Conservation (phyloP, 768 basidiomycete species). For the Tricholoma terreum region DNA sequence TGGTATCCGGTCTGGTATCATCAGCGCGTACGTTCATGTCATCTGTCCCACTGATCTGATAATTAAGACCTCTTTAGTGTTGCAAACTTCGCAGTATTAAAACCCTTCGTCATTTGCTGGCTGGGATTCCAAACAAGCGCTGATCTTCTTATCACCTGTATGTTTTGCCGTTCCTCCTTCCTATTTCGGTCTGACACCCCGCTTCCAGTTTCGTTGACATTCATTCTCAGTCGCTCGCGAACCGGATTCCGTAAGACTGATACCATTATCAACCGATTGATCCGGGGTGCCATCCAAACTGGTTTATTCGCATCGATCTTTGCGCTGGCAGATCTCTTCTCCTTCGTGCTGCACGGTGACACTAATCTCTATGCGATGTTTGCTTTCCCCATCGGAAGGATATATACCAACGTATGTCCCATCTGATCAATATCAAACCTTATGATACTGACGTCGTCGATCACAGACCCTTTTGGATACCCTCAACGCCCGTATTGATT, state of each 20-base stretch:
- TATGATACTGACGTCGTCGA: neutral
- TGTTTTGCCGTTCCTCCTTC: neutral
- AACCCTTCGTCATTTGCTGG: slow-evolving; percentile 44
- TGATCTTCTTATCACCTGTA: slow-evolving; percentile 46
- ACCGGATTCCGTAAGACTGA: slow-evolving; percentile 54
- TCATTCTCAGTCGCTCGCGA: slow-evolving; percentile 37
- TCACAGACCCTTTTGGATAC: slow-evolving; percentile 43
- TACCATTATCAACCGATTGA: slow-evolving; percentile 49
- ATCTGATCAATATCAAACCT: neutral
- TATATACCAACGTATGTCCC: slow-evolving; percentile 38
- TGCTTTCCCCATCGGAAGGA: slow-evolving; percentile 27
- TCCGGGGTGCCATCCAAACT: slow-evolving; percentile 54
- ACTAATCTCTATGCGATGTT: slow-evolving; percentile 27
- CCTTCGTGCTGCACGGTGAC: slow-evolving; percentile 33
- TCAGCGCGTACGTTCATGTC: slow-evolving; percentile 32
- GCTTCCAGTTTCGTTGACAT: slow-evolving; percentile 23
- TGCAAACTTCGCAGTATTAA: slow-evolving; percentile 39
- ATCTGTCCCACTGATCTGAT: neutral
- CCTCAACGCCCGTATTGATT: slow-evolving; percentile 35
- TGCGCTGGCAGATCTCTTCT: slow-evolving; percentile 47
- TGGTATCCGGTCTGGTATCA: slow-evolving; percentile 41
- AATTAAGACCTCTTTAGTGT: slow-evolving; percentile 25
- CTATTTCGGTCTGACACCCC: neutral
- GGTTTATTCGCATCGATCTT: slow-evolving; percentile 51
- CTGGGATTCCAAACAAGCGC: slow-evolving; percentile 42